Percentiles rank a stretch among this genome's conserved stretches.
These are phyloP conservation scores for Botrytis sinoallii DNA, from an alignment of 2,329 filamentous ascomycete species.

Conservation along the genomic window DNA sequence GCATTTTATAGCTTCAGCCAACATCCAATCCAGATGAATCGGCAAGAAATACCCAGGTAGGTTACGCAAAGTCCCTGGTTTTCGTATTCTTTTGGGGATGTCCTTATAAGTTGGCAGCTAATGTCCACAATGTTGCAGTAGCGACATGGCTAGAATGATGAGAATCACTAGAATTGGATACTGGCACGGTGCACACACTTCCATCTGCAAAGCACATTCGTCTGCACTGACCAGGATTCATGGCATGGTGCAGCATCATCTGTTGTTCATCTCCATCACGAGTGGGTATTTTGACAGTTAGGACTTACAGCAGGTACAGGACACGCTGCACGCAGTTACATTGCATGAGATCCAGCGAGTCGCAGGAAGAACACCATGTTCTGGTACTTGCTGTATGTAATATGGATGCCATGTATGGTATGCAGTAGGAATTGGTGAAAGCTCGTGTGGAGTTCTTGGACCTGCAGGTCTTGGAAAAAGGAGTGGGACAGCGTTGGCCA, in stretches of 20 bases:
- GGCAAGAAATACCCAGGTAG: too few relatives aligned
- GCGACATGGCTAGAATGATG: not conserved
- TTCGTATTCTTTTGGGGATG: too few relatives aligned
- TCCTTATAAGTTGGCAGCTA: not conserved
- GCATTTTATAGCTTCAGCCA: too few relatives aligned
- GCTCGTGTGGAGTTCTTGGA: slow-evolving; percentile 8
- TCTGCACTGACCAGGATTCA: not conserved
- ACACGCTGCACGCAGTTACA: slow-evolving; percentile 1
- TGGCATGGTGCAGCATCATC: not conserved
- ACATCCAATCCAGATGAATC: too few relatives aligned
- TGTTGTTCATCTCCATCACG: slow-evolving; percentile 5
- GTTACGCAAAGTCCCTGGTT: not conserved
- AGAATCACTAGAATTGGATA: not conserved
- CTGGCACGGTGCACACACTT: not conserved
- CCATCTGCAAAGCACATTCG: slow-evolving; percentile 4
- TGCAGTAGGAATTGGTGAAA: not conserved
- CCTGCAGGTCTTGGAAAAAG: not conserved
- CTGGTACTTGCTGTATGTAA: not conserved
- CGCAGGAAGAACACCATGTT: not conserved
- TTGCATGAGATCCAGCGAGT: not conserved
- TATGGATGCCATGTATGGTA: not conserved
- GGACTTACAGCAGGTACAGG: not conserved
- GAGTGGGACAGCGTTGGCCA: not conserved
- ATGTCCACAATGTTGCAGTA: slow-evolving; percentile 10
- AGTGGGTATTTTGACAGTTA: not conserved